phyloP scores from a whole-genome alignment of 768 basidiomycete genomes.

The Megacollybia marginata region DNA sequence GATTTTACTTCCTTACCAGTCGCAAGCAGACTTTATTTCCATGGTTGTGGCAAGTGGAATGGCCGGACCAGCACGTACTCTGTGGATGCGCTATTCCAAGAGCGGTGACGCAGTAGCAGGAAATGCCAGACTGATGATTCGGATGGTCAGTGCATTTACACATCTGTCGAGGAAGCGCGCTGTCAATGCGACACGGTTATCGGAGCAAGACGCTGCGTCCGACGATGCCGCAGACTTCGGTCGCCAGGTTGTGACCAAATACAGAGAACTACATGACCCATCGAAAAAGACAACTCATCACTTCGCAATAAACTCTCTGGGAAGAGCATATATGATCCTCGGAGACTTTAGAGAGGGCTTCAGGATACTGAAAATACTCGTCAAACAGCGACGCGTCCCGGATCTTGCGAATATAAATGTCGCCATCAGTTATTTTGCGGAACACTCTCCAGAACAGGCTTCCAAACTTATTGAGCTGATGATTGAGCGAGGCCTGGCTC shows the following conservation, averaged over 20 bases:
- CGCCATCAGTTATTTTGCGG: conserved; percentile 45
- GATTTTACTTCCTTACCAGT: conserved; percentile 32
- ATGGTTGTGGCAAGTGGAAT: conserved; percentile 40
- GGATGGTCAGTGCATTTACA: conserved; percentile 43
- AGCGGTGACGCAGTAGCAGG: conserved; percentile 30
- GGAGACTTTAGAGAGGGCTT: conserved; percentile 42
- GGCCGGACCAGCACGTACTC: conserved; percentile 35
- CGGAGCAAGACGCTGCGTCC: not conserved
- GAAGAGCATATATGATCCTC: conserved; percentile 54
- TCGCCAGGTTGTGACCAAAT: conserved; percentile 36
- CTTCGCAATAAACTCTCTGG: conserved; percentile 48
- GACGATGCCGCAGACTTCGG: conserved; percentile 25
- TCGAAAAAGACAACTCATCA: conserved; percentile 41
- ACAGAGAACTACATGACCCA: conserved; percentile 27
- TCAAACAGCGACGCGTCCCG: conserved; percentile 43
- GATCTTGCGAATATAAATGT: conserved; percentile 64
- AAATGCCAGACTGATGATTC: conserved; percentile 35
- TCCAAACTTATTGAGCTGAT: conserved; percentile 43
- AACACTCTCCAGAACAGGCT: conserved; percentile 38
- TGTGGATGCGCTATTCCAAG: conserved; percentile 37
- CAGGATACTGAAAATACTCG: conserved; percentile 35
- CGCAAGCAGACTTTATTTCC: conserved; percentile 44
- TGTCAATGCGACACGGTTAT: not conserved
- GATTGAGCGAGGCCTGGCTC: conserved; percentile 36
- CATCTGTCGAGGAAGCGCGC: conserved; percentile 14